Base-by-base conservation (phyloP, 345 rosid genomes). In the Eucalyptus pauciflora region DNA sequence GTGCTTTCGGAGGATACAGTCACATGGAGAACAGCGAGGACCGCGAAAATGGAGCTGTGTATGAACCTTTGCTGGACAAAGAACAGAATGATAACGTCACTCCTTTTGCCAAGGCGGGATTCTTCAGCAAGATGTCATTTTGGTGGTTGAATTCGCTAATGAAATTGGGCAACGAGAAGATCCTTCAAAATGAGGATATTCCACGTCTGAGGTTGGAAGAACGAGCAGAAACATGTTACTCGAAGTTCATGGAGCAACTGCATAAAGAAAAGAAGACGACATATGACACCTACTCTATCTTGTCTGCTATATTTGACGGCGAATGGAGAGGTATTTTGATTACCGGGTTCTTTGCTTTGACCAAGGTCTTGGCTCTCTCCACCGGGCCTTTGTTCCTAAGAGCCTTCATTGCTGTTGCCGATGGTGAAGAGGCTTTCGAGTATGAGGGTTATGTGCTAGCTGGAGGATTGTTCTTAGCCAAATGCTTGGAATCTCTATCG, bases 131-230 rank as follows among this genome's bases (percentile, higher is more conserved):
- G 64, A 85, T 94, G 90, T 90, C 93, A 45, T 94, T 95, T 90
- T 92, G 94, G 95, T 94, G 96, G 97, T 76, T 94, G 90, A 94
- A 92, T 92, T 93, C 96, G 49, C 86, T 95, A 20, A 60, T 95
- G 95, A 93, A 90, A 71, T 90, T 91, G 62, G 95, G 96, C 8
- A 93, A 90, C 54, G 64, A 91, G 87, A 91, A 91, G 89, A 85
- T 88, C 51, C 91, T 95, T 2, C 93, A 89, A 46, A 91, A 91
- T n/a, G 87, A 93, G 27, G 95, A 95, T 64, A 90, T 95, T 85
- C 95, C 97, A 49, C 83, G 43, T 18, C 86, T 94, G 50, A 88
- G 94, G 50, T 69, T 22, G 45, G 91, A 62, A 48, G 94, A 92
- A 52, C 91, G 45, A 86, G 95, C 94, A 24, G 37, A 88, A 71